Evolutionary conservation across 371 early-diverging fungal species (phyloP), one percentile per base, ranked within the genome.

Genomic region (Mortierella sp.): DNA sequence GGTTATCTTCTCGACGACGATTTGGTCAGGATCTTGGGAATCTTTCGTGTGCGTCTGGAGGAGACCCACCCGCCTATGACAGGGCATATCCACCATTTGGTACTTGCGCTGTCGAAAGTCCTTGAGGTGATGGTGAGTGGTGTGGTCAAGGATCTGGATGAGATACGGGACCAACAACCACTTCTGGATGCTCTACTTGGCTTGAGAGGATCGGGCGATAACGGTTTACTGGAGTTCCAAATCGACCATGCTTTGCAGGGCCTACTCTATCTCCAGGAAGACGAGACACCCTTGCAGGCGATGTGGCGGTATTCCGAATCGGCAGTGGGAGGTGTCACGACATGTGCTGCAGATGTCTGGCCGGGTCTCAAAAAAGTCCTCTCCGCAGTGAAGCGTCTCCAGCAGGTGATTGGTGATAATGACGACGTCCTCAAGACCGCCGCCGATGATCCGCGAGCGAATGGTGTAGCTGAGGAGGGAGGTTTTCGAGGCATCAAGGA

Each of bases 221-320:
- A 73, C 40, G 58, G 44, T 4, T 37, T 22, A 6, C 52, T 74
- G 19, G 19, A 44, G 67, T 63, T 47, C 48, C 52, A 67, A 13
- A 63, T 40, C 45, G 8, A 45, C 14, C 68, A 68, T 47, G 74
- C 74, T n/a, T 50, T 41, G 19, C 74, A 74, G 34, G 52, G 52
- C 7, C n/a, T 64, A 26, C 34, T 45, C 31, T 64, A n/a, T 58
- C 31, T 74, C 7, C 64, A 64, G 1, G 64, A 68, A 31, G 64
- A 64, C 31, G 69, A 68, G 19, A 44, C 63, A 5, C 48, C 43
- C 10, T 48, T 13, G 34, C 48, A 52, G 34, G 50, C 43, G 4
- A 9, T 45, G 11, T 19, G 26, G n/a, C 61, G 74, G 11, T 44
- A 14, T 24, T 4, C 29, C 47, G 4, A 40, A 11, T 43, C n/a